phyloP scores from a whole-genome alignment of 1,139 yeast species.

The Lodderomyces margitis region DNA sequence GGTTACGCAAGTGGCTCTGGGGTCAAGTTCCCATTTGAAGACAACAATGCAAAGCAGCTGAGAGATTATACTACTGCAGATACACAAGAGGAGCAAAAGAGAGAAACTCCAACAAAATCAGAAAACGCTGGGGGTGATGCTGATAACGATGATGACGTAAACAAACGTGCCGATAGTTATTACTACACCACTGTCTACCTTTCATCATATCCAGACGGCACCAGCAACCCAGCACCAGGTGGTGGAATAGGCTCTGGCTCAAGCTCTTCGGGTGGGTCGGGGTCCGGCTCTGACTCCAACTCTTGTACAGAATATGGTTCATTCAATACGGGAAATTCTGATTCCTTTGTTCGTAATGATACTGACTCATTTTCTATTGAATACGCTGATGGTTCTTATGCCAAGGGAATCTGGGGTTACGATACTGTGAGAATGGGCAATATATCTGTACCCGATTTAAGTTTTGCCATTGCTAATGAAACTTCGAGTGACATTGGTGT shows the following conservation, averaged over 20 bases:
- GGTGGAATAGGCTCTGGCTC: conserved; percentile 7
- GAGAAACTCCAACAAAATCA: conserved; percentile 5
- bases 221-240: conserved; percentile 6
- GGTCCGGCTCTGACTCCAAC: conserved; percentile 16
- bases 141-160: too few relatives aligned
- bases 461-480: conserved; percentile 50
- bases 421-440: conserved; percentile 45
- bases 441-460: conserved; percentile 39
- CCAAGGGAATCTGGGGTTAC: conserved; percentile 58
- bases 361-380: conserved; percentile 44
- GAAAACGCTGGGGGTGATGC: neutral
- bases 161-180: conserved; percentile 4
- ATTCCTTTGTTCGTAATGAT: conserved; percentile 29
- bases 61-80: neutral
- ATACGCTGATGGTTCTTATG: conserved; percentile 64
- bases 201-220: conserved; percentile 7
- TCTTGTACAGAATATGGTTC: conserved; percentile 41
- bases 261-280: conserved; percentile 28
- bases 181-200: conserved; percentile 8
- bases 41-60: conserved; percentile 1
- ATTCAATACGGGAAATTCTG: conserved; percentile 34
- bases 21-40: conserved; percentile 5
- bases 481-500: conserved; percentile 46
- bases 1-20: conserved; percentile 9
- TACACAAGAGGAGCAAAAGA: conserved; percentile 1